Conservation (phyloP, 768 basidiomycete genomes). For the Crassisporium funariophilum region DNA sequence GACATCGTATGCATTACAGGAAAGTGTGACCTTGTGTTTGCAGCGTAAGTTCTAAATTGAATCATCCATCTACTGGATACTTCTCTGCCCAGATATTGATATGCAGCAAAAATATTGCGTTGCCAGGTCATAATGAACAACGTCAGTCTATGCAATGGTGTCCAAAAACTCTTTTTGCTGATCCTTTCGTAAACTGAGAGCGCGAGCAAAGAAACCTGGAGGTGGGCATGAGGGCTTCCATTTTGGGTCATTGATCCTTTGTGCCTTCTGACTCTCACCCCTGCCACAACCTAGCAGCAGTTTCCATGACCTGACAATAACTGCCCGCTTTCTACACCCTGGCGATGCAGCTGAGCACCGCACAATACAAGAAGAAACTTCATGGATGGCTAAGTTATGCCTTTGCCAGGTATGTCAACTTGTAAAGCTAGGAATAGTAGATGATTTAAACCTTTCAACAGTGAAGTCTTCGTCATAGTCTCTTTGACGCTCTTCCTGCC, state of each 20-base stretch:
- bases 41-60: no score
- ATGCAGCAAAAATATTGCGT: no score
- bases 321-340: background rate
- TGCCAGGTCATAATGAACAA: no score
- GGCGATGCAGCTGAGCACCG: slow-evolving; percentile 14
- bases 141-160: no score
- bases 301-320: background rate
- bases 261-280: no score
- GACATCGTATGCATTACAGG: no score
- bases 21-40: no score
- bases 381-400: slow-evolving; percentile 85
- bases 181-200: background rate
- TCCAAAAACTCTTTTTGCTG: no score
- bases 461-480: slow-evolving; percentile 82
- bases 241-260: no score
- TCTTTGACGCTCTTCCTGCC: slow-evolving; percentile 82
- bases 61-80: no score
- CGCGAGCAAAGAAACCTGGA: background rate
- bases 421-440: background rate
- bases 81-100: no score
- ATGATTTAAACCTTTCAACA: slow-evolving; percentile 25
- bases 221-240: background rate
- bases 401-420: slow-evolving; percentile 66
- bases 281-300: no score
- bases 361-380: slow-evolving; percentile 45